Evolutionary conservation across 441 rosid species (phyloP).

Genomic region (Syzygium syzygioides): DNA sequence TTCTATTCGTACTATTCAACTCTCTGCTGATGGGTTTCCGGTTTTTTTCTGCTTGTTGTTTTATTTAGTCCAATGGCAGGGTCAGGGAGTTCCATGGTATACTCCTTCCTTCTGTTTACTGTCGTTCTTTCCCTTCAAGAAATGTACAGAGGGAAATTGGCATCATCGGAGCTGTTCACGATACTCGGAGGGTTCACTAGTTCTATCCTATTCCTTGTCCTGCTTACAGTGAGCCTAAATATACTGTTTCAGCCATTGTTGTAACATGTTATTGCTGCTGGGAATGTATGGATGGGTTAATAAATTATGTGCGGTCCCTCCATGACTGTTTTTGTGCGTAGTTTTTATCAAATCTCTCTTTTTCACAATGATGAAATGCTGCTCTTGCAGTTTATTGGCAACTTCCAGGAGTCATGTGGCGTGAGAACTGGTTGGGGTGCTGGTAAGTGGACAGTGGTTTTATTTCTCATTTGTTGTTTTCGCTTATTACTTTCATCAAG

Average conservation of each 20-base stretch:
- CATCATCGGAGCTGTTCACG: slow-evolving; percentile 77
- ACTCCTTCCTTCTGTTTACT: slow-evolving; percentile 54
- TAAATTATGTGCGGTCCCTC: background rate
- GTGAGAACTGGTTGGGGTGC: slow-evolving; percentile 83
- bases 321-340: background rate
- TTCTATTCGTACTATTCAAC: background rate
- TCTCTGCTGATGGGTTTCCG: background rate
- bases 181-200: slow-evolving; percentile 89
- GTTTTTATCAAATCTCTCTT: background rate
- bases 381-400: slow-evolving; percentile 70
- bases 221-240: slow-evolving; percentile 55
- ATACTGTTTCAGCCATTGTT: background rate
- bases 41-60: background rate
- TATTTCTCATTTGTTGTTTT: background rate
- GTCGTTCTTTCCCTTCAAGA: slow-evolving; percentile 75
- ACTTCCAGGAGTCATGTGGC: slow-evolving; percentile 75
- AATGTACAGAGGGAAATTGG: slow-evolving; percentile 69
- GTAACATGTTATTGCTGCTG: background rate
- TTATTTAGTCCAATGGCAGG: slow-evolving; percentile 28
- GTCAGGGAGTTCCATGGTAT: slow-evolving; percentile 77
- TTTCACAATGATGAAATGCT: background rate
- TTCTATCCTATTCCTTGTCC: slow-evolving; percentile 72
- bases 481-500: background rate
- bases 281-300: background rate
- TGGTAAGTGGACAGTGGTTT: slow-evolving; percentile 29